Evolutionary conservation across 805 yeast genomes (phyloP), one percentile per base, ranked within the genome.

Genomic region (Candida golubevii): DNA sequence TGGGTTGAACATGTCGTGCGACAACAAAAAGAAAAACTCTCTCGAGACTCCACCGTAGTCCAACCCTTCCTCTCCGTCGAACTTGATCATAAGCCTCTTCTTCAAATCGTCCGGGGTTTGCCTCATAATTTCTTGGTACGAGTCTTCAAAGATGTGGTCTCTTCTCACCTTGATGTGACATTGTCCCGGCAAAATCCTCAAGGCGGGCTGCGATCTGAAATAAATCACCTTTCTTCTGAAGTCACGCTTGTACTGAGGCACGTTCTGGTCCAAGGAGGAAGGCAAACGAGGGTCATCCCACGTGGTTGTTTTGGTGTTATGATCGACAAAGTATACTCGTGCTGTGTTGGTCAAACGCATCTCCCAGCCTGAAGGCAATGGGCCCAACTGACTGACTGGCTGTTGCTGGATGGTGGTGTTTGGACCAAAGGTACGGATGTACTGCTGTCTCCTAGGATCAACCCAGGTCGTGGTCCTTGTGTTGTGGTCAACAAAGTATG

Each of bases 381-480:
- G 99, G 13, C 99, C 99, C 66, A 93, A 76, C 62, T 95, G 98
- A 36, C 96, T 85, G 10, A 93, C 96, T 28, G 98, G 96, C 72
- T 93, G 99, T 58, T 93, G 98, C 70, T 90, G 97, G 55, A 91
- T 88, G 15, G 97, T 88, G 5, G 96, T 85, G 58, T 81, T 67
- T 78, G 90, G 76, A 26, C 97, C 98, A 65, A 86, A 89, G 49
- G 95, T 88, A 64, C 97, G 85, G 57, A 93, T 93, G 66, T 88
- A 93, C 71, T 93, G 99, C 69, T 93, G 99, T 67, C 99, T 82
- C 69, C 99, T 81, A 53, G 99, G 99, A 66, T 93, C 99, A 38
- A 93, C 99, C 99, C 99, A 93, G 10, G 99, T 93, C 4, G 99
- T 93, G 1, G 99, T 93, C 66, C 99, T 80, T n/a, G 99, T 93